Percentiles rank a stretch among this genome's conserved stretches.
Evolutionary conservation across 345 rosid species (phyloP).

Genomic region (Pugionium cornutum): DNA sequence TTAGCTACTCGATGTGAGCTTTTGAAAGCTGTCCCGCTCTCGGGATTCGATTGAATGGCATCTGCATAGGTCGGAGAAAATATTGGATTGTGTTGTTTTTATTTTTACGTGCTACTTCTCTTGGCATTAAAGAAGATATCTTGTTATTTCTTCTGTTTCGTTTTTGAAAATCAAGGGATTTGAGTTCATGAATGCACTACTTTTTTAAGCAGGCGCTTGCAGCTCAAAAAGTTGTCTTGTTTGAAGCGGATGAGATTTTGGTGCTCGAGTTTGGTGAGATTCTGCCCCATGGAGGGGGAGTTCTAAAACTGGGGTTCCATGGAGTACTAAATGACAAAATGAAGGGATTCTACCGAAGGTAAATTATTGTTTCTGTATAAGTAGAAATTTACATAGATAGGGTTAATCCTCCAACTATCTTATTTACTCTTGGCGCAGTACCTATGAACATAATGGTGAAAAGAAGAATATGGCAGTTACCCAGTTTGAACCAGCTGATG

Average conservation of each 20-base stretch:
- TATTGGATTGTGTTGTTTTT: not conserved
- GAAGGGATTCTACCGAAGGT: constrained; percentile 97
- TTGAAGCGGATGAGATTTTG: constrained; percentile 74
- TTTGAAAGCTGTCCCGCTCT: not conserved
- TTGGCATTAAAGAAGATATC: too few species aligned
- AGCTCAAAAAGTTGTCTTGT: constrained; percentile 52
- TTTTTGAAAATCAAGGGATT: not conserved
- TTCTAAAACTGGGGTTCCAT: constrained; percentile 56
- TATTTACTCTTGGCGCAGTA: constrained; percentile 46
- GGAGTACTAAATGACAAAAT: constrained; percentile 79
- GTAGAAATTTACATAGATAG: not conserved
- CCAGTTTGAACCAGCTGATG: constrained; percentile 96
- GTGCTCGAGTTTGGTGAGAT: constrained; percentile 67
- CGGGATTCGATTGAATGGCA: not conserved
- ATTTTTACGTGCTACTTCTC: too few species aligned
- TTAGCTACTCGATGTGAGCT: not conserved
- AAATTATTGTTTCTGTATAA: not conserved
- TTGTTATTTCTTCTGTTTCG: constrained; percentile 1
- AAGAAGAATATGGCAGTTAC: constrained; percentile 98
- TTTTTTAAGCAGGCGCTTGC: constrained; percentile 48
- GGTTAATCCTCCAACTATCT: not conserved
- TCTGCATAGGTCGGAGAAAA: constrained; percentile 2
- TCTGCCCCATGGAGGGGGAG: constrained; percentile 76
- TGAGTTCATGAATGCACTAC: not conserved
- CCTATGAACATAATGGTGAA: constrained; percentile 76